Evolutionary conservation across 768 basidiomycete genomes (phyloP), one percentile per base, ranked within the genome.

Genomic region (Rhodotorula paludigena): DNA sequence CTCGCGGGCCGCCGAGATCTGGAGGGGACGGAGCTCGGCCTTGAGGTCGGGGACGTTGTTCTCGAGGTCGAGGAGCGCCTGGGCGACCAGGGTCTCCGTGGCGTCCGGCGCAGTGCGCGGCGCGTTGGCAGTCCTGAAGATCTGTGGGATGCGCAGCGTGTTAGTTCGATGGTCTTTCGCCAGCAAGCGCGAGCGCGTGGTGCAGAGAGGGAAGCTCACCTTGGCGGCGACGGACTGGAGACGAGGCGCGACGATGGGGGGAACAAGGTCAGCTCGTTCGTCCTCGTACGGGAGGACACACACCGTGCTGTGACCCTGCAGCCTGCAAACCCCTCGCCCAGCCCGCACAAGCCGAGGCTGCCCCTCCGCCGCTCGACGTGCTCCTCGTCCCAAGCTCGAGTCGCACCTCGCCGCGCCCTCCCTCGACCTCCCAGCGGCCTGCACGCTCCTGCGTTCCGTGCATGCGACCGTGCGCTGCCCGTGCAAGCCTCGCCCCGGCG

Each of bases 21-120:
- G 92, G 74, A 99, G 86, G 68, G 87, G 86, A 56, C 93, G 87
- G 72, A 99, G 87, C 83, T 99, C 96, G 64, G 84, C 78, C 87
- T 97, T 99, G 83, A 99, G 88, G 81, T 99, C 96, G 70, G 93
- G 90, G 67, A 97, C 93, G 79, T 91, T 92, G 84, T 88, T 90
- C 82, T 98, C 94, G 78, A 99, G 86, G 85, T 99, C 96, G 76
- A 97, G 80, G 75, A 99, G 83, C 60, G 96, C 92, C 82, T 98
- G 94, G 58, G 90, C 94, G 78, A 99, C 88, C 76, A 80, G 85
- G 73, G 83, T 86, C 82, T 98, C 94, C 47, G 86, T 89, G 80
- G 92, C 92, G 80, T 92, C 89, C 69, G 94, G 92, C 71, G 90
- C 76, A 32, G 89, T 87, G 71, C 81, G 84, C 70, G 94, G 93